A percentile compares a stretch with the other conserved stretches of the same genome.
Conservation (phyloP, 2,329 filamentous ascomycete species). For the Fusarium circinatum region DNA sequence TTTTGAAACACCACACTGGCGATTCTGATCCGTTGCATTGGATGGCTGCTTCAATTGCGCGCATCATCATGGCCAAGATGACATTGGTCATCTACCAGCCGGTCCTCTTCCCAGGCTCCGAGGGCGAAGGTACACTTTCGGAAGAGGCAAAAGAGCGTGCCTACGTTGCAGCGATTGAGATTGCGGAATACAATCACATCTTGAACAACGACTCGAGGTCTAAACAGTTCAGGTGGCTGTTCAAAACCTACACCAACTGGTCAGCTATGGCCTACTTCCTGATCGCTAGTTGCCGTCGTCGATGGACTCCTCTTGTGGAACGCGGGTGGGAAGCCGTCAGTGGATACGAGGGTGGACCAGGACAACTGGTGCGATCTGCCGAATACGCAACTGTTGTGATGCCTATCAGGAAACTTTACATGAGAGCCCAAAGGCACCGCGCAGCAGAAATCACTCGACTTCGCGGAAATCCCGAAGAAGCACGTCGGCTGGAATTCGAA, state of each 20-base stretch:
- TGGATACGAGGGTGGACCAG: conserved; percentile 50
- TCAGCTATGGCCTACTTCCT: conserved; percentile 61
- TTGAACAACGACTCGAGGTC: conserved; percentile 68
- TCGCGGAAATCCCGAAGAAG: conserved; percentile 59
- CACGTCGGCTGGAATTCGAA: conserved; percentile 59
- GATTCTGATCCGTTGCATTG: conserved; percentile 67
- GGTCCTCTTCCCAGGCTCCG: conserved; percentile 68
- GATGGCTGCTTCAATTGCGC: conserved; percentile 73
- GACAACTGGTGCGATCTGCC: conserved; percentile 57
- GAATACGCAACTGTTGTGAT: conserved; percentile 62
- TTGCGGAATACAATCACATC: conserved; percentile 75
- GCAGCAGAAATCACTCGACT: conserved; percentile 62
- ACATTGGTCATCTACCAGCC: conserved; percentile 82
- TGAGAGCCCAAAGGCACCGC: conserved; percentile 63
- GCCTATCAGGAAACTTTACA: conserved; percentile 64
- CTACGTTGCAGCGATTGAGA: conserved; percentile 77
- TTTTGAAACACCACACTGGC: conserved; percentile 63
- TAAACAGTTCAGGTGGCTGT: conserved; percentile 61
- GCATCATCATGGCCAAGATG: conserved; percentile 81
- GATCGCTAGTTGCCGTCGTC: conserved; percentile 57
- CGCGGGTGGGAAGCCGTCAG: conserved; percentile 61
- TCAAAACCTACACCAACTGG: conserved; percentile 63
- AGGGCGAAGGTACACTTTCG: conserved; percentile 64
- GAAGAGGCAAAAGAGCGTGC: conserved; percentile 74
- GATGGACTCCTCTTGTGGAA: conserved; percentile 62